Conservation (phyloP, 2,329 filamentous ascomycete genomes). For the Grosmannia huntii region DNA sequence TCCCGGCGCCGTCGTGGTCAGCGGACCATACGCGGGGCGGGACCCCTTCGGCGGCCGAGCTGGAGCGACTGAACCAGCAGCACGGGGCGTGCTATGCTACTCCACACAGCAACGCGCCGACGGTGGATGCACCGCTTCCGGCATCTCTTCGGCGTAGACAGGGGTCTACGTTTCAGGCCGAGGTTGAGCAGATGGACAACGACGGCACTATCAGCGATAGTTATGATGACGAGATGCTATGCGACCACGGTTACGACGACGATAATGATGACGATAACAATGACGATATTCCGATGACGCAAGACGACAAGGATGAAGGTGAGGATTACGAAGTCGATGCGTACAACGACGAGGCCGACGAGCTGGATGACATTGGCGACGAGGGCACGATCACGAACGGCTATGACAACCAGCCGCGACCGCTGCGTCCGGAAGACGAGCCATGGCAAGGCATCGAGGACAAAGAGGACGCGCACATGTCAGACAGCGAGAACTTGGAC, state of each 20-base stretch:
- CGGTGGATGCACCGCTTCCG: constrained; percentile 23
- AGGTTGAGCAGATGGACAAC: constrained; percentile 18
- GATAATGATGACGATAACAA: constrained; percentile 13
- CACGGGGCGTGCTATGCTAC: constrained; percentile 50
- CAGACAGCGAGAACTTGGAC: constrained; percentile 39
- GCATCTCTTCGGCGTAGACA: constrained; percentile 5
- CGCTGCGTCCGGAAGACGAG: constrained; percentile 37
- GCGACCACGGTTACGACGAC: constrained; percentile 13
- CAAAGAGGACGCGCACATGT: constrained; percentile 18
- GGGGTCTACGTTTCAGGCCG: constrained; percentile 12
- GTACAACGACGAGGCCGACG: constrained; percentile 15
- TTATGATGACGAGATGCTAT: constrained; percentile 12
- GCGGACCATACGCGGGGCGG: not conserved
- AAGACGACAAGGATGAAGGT: constrained; percentile 23
- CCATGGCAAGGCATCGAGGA: constrained; percentile 45
- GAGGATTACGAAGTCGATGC: constrained; percentile 17
- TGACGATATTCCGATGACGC: constrained; percentile 16
- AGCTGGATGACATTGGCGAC: constrained; percentile 12
- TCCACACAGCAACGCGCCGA: constrained; percentile 52
- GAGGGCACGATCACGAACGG: not conserved
- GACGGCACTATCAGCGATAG: constrained; percentile 6
- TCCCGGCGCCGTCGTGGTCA: constrained; percentile 19
- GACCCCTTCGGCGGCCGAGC: constrained; percentile 21
- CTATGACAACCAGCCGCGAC: not conserved
- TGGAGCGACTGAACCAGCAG: constrained; percentile 15